These are phyloP conservation scores for Camellia granthamiana DNA, from an alignment of 148 eudicot genomes.

Conservation along the genomic window DNA sequence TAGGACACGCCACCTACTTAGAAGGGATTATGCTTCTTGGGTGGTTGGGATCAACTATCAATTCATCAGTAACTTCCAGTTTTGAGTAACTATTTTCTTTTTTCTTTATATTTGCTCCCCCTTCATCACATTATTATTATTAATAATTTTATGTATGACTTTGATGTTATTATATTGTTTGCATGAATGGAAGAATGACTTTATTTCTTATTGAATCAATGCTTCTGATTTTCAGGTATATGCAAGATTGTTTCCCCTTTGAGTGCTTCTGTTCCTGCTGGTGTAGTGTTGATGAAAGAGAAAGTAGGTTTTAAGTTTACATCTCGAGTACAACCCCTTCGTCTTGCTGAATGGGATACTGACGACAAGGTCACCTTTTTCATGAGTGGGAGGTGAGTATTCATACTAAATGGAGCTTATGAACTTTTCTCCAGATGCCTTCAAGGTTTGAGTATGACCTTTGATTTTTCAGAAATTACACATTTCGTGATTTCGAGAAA, in stretches of 20 bases:
- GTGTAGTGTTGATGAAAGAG: constrained; percentile 85
- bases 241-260: constrained; percentile 95
- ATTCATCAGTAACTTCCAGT: not conserved
- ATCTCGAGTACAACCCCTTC: constrained; percentile 92
- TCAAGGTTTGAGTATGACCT: constrained; percentile 24
- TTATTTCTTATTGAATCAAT: not conserved
- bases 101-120: not conserved
- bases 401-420: constrained; percentile 6
- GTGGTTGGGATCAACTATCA: not conserved
- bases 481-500: constrained; percentile 95
- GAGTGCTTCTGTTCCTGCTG: constrained; percentile 93
- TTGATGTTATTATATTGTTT: not conserved
- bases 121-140: not conserved
- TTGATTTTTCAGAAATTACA: constrained; percentile 69
- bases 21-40: too few relatives aligned
- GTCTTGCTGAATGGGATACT: constrained; percentile 94
- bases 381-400: constrained; percentile 90
- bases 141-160: too few relatives aligned
- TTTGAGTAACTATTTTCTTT: not conserved
- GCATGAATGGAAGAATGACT: not conserved
- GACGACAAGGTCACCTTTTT: constrained; percentile 93
- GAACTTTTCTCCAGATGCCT: not conserved
- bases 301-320: constrained; percentile 87
- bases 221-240: constrained; percentile 50
- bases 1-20: too few relatives aligned